Percentiles rank a stretch among this genome's conserved stretches.
Evolutionary conservation across 2,329 filamentous ascomycete species (phyloP).

Genomic region (Colletotrichum horii): DNA sequence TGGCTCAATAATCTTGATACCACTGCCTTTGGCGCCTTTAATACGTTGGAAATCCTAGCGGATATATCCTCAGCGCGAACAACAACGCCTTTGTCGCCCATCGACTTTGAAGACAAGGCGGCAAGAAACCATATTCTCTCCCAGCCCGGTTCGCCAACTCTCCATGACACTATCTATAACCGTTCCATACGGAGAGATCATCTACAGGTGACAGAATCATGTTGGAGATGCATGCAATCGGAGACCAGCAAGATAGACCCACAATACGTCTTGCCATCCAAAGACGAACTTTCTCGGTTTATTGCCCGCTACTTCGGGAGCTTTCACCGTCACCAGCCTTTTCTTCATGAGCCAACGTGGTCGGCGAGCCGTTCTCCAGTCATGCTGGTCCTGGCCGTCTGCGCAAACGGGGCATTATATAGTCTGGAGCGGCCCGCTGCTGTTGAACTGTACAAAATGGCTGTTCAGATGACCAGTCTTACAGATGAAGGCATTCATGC

Average conservation of each 20-base stretch:
- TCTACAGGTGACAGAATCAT: background rate
- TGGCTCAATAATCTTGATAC: background rate
- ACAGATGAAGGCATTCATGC: background rate
- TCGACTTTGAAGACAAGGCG: background rate
- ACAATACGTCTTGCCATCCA: background rate
- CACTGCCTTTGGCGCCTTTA: background rate
- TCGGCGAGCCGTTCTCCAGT: background rate
- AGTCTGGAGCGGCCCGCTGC: background rate
- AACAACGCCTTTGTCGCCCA: background rate
- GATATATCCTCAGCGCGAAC: background rate
- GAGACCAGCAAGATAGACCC: background rate
- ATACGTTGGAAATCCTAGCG: background rate
- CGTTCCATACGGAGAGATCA: background rate
- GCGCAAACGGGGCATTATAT: background rate
- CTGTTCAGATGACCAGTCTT: background rate
- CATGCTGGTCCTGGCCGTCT: background rate
- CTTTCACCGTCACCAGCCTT: background rate
- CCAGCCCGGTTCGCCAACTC: background rate
- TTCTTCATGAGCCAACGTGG: background rate
- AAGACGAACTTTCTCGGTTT: background rate
- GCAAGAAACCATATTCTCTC: background rate
- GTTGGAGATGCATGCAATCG: background rate
- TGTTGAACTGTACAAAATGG: background rate
- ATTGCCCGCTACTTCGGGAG: background rate
- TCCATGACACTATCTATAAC: background rate